Evolutionary conservation across 108 stramenopile species (phyloP), one percentile per base, ranked within the genome.

Genomic region (Chaetoceros tenuissimus): DNA sequence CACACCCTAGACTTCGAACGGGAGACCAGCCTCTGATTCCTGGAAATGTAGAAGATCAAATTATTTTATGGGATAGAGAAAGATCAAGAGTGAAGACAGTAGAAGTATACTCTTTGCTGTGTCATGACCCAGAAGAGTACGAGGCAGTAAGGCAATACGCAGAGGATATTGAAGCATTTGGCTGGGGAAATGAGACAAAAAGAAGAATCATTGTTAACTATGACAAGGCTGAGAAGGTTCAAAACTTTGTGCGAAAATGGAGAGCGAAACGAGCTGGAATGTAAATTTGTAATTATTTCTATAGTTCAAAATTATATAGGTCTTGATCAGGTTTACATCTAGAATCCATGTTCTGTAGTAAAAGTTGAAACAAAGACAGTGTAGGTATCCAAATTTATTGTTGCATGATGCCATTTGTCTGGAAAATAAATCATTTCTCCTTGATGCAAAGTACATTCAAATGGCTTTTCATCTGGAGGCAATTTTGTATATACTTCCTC

Each of bases 321-420:
- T n/a, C n/a, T n/a, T n/a, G n/a, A n/a, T n/a, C n/a, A n/a, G n/a
- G n/a, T n/a, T n/a, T n/a, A n/a, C n/a, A n/a, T n/a, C n/a, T n/a
- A n/a, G n/a, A n/a, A n/a, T n/a, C n/a, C 24, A 28, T 88, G 82
- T 49, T 86, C 84, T 45, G 80, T 69, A 8, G 90, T 89, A 59
- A 95, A 95, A 23, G 86, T 75, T 2, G 87, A 88, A 3, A 95
- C 77, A 71, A 93, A 95, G n/a, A 75, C 85, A 5, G 91, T 95
- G 60, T 93, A 93, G 24, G 68, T 68, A 60, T 88, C 87, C 34
- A 89, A 62, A 59, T 95, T 95, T 62, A 95, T 83, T 16, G 89
- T 95, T 0, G 91, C 91, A 70, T 95, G 94, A 45, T 69, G 76
- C 89, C 87, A 95, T n/a, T 31, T 20, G 48, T 82, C 69, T 7